Base-by-base conservation (phyloP, 768 basidiomycete genomes). In the Daedalea quercina region DNA sequence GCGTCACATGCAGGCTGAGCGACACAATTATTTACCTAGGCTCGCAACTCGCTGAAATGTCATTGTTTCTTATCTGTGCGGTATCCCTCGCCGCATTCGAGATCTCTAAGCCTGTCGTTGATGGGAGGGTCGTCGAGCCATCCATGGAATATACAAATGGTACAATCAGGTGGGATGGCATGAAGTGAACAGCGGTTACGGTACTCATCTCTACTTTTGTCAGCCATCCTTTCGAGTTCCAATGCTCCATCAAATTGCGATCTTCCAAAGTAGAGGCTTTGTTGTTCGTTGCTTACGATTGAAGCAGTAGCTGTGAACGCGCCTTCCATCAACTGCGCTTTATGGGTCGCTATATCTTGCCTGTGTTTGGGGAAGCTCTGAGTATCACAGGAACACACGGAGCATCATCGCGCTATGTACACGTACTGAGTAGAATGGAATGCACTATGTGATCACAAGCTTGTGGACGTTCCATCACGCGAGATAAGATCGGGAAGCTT, bases 11-110 rank as follows among this genome's bases (percentile, higher is more conserved):
- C 9, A 11, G 40, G 3, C 28, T 48, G 6, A 6, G 28, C 4
- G 28, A 31, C 28, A 31, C 4, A 13, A 6, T 33, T 23, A 17
- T 20, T 22, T 25, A 25, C n/a, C 72, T 72, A 28, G 77, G 76
- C 4, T 62, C 68, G 23, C 51, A 72, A 43, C 59, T 80, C 40
- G 76, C 72, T 3, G 72, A 76, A 19, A 65, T 69, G 1, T 72
- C 69, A 2, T 50, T 69, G 1, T 67, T 62, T 15, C 12, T 76
- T 22, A 71, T 69, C 61, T 63, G 69, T 12, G 67, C 71, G 4
- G 69, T 69, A 23, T 63, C 60, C 9, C 62, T 76, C 24, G 68
- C 72, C 2, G 48, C 66, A 1, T 72, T 74, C 55, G 58, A 59
- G 11, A 70, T 76, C 47, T 51, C 45, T 41, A 69, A 69, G 50